Percentiles rank a stretch among this genome's conserved stretches.
Conservation (phyloP, 495 filamentous ascomycete species). For the Chaetomium tenue region DNA sequence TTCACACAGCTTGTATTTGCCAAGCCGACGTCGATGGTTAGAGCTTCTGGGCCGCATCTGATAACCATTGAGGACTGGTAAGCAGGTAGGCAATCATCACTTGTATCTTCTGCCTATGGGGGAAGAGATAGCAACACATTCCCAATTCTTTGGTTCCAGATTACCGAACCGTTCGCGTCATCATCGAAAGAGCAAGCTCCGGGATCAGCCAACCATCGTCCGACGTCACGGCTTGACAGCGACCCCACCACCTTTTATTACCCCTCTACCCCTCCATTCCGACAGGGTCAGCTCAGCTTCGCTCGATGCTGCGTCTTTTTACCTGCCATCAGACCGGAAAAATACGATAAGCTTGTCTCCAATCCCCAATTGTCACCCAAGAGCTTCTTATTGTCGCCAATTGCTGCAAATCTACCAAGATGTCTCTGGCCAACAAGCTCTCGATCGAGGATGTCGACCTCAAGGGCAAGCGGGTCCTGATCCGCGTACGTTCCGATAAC, state of each 20-base stretch:
- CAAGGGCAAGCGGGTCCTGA: slow-evolving; percentile 95
- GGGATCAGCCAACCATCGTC: slow-evolving; percentile 29
- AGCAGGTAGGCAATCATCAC: background rate
- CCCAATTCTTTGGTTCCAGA: background rate
- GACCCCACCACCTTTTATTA: slow-evolving; percentile 27
- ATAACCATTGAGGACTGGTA: background rate
- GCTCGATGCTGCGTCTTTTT: slow-evolving; percentile 33
- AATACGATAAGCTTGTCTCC: background rate
- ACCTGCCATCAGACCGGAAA: slow-evolving; percentile 7
- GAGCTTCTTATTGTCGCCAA: slow-evolving; percentile 16
- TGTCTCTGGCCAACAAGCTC: slow-evolving; percentile 99
- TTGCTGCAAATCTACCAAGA: slow-evolving; percentile 46
- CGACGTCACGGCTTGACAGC: slow-evolving; percentile 36
- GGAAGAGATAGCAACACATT: background rate
- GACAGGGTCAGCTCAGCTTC: slow-evolving; percentile 20
- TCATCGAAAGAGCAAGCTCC: slow-evolving; percentile 7
- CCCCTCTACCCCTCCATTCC: slow-evolving; percentile 36
- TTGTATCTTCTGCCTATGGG: background rate
- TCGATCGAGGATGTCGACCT: slow-evolving; percentile 93
- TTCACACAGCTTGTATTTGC: too few relatives aligned
- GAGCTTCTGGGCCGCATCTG: background rate
- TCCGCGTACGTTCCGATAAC: slow-evolving; percentile 65
- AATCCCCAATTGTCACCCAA: background rate
- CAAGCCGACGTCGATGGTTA: too few relatives aligned
- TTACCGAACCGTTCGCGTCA: slow-evolving; percentile 20